Base-by-base conservation (phyloP, 495 filamentous ascomycete genomes). In the Neurospora sp. region DNA sequence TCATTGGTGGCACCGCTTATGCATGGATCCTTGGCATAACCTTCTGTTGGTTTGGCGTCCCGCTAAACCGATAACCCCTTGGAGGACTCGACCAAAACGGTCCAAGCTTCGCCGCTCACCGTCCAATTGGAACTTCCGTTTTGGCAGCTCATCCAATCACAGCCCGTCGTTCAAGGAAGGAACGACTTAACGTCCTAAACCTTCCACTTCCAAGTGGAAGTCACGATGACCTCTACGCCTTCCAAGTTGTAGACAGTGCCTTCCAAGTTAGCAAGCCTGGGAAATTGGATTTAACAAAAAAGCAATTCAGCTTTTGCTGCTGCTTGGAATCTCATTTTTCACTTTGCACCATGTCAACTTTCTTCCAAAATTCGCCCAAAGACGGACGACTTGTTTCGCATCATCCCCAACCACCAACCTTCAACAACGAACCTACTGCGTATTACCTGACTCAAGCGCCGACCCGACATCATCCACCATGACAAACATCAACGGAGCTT, bases 1-100 rank as follows among this genome's bases (percentile, higher is more conserved):
- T 76, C 75, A 76, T 75, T 36, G 48, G 75, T 75, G n/a, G 69
- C 73, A 76, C 75, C 48, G 69, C 70, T 71, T 24, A 24, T 75
- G 75, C 75, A 76, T 39, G 73, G 70, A 76, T 72, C 54, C 73
- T 66, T 71, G 69, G 45, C 66, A 15, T 7, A 70, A 39, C 71
- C 71, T 59, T 13, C 43, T 72, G 73, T 38, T 28, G 72, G 66
- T 34, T 59, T 48, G 72, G 48, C 48, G 48, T 59, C 48, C 48
- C 48, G 48, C 48, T 59, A 59, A 28, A 28, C 48, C 48, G 24
- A 59, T 59, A 59, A 59, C 21, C 48, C 48, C 48, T 59, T 34
- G 54, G 54, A 17, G 28, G 28, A 66, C 54, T 34, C 28, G 54
- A 66, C 54, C 3, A 34, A 34, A 66, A 66, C 54, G 28, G 54